phyloP scores from a whole-genome alignment of 805 yeast species.

The Candida vaughaniae region DNA sequence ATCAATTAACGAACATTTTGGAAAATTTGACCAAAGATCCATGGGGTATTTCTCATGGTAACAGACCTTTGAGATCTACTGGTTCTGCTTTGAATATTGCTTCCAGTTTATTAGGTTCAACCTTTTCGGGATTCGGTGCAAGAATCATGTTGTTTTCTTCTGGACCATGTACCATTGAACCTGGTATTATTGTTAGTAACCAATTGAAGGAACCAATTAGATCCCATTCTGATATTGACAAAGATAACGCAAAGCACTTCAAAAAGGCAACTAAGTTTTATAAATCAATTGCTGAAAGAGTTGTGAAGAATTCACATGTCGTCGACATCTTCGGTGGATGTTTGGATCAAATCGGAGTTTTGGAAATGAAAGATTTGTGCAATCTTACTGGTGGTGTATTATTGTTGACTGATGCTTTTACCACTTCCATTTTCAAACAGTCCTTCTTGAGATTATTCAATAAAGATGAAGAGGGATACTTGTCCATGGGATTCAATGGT shows the following conservation, averaged over 20 bases:
- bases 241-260: conserved; percentile 33
- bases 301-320: conserved; percentile 52
- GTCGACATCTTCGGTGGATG: conserved; percentile 62
- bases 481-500: conserved; percentile 58
- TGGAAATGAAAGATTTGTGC: conserved; percentile 61
- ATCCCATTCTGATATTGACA: conserved; percentile 61
- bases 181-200: conserved; percentile 59
- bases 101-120: conserved; percentile 40
- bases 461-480: conserved; percentile 30
- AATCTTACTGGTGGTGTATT: conserved; percentile 62
- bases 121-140: conserved; percentile 45
- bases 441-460: conserved; percentile 55
- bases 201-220: conserved; percentile 60
- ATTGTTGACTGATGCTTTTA: conserved; percentile 63
- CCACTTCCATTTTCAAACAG: conserved; percentile 67
- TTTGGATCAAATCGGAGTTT: conserved; percentile 67
- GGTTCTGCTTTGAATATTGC: conserved; percentile 58
- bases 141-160: conserved; percentile 88
- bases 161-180: conserved; percentile 67
- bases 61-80: conserved; percentile 54
- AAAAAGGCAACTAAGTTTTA: conserved; percentile 47
- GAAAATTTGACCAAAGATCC: conserved; percentile 65
- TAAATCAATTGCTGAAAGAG: conserved; percentile 44
- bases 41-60: conserved; percentile 67
- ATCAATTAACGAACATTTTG: conserved; percentile 46